These are phyloP conservation scores for Crucibulum laeve DNA, from an alignment of 768 basidiomycete genomes.

Conservation along the genomic window DNA sequence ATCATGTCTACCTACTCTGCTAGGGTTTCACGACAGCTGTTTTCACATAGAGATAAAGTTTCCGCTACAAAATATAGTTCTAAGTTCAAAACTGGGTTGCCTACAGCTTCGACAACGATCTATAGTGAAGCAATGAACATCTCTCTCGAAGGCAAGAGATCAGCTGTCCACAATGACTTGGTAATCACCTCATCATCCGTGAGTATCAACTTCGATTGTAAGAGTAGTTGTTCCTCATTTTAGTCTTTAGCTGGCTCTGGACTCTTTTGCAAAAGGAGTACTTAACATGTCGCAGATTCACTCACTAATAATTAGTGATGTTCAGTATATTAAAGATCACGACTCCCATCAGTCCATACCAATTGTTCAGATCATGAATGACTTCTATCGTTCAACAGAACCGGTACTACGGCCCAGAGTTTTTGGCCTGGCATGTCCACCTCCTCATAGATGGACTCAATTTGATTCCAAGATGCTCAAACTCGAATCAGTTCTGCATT, in stretches of 20 bases:
- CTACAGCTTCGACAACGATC: constrained; percentile 10
- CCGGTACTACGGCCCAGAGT: constrained; percentile 35
- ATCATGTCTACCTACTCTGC: background rate
- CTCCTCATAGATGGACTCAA: constrained; percentile 17
- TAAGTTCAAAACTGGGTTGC: constrained; percentile 15
- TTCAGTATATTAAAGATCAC: constrained; percentile 29
- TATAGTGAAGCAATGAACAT: background rate
- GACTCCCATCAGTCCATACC: constrained; percentile 29
- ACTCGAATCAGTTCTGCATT: constrained; percentile 34
- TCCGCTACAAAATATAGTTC: constrained; percentile 14
- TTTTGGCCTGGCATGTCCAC: constrained; percentile 31
- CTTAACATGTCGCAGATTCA: constrained; percentile 40
- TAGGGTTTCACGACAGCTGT: background rate
- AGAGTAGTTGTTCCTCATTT: constrained; percentile 3
- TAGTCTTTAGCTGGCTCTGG: constrained; percentile 30
- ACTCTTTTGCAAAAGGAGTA: constrained; percentile 29
- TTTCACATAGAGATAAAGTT: constrained; percentile 14
- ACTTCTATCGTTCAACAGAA: constrained; percentile 36
- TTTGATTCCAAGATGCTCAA: constrained; percentile 29
- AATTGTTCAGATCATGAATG: constrained; percentile 38
- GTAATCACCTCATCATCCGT: constrained; percentile 39
- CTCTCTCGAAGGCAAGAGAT: no score
- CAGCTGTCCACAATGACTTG: no score
- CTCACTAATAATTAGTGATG: constrained; percentile 39
- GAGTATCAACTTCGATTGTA: constrained; percentile 12